Evolutionary conservation across 2,329 filamentous ascomycete genomes (phyloP), one percentile per base, ranked within the genome.

Genomic region (Colletotrichum sp.): DNA sequence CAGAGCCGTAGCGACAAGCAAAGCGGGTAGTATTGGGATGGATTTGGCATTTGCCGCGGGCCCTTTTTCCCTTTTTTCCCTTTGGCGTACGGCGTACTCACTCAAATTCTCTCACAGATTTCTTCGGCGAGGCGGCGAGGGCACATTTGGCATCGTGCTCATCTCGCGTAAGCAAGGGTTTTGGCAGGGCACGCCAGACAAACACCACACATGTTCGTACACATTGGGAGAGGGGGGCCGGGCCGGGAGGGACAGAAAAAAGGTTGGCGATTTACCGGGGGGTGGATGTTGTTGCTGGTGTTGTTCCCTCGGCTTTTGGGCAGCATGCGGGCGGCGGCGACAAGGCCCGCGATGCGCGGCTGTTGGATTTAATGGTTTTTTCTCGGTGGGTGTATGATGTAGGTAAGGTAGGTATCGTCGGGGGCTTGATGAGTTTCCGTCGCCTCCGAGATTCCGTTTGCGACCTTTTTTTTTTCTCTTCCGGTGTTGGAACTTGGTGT

Each of bases 81-180:
- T n/a, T n/a, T n/a, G n/a, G n/a, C n/a, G n/a, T n/a, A n/a, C n/a
- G n/a, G 34, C 26, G 21, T 43, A 1, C 34, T 65, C 39, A 24
- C 61, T 13, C n/a, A 10, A 43, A 43, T 43, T n/a, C 36, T 43
- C 36, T 43, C 16, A 18, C 36, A n/a, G n/a, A n/a, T n/a, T n/a
- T n/a, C n/a, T 39, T 43, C 36, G 36, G 36, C 36, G 36, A 43
- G 36, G 16, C 36, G 36, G 36, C 36, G 36, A 43, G 36, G 36
- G 36, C 36, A 39, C 6, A 18, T 16, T 36, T 16, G 36, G 14
- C 36, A 39, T 39, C 14, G 16, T 59, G 72, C 72, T 74, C 67
- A 74, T 74, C 68, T 74, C 72, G 72, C 60, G 43, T 74, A 74
- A 18, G 72, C 71, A 48, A 65, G 34, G 60, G 63, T 48, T 39